Percentiles rank a stretch among this genome's conserved stretches.
phyloP scores from a whole-genome alignment of 371 early-diverging fungal genomes.

The Rhizomucor miehei region DNA sequence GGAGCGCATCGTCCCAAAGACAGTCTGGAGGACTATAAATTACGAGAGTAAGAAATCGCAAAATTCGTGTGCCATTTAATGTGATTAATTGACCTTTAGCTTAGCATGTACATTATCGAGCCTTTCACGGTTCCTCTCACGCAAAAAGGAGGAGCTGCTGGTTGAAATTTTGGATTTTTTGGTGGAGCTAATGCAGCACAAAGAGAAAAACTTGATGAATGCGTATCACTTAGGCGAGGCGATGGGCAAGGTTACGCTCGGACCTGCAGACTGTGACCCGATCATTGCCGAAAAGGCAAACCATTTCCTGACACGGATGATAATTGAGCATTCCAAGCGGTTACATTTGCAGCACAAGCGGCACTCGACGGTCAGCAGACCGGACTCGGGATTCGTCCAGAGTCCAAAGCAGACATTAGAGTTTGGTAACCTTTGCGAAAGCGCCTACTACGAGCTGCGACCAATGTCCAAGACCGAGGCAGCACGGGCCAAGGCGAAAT shows the following conservation, averaged over 20 bases:
- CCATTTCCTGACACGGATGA: slow-evolving; percentile 43
- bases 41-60: slow-evolving; percentile 37
- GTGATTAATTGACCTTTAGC: not conserved
- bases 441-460: slow-evolving; percentile 9
- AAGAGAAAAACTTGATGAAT: slow-evolving; percentile 36
- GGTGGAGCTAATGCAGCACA: slow-evolving; percentile 38
- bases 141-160: slow-evolving; percentile 27
- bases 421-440: not conserved
- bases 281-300: slow-evolving; percentile 43
- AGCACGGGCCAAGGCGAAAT: slow-evolving; percentile 36
- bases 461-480: slow-evolving; percentile 33
- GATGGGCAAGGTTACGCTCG: slow-evolving; percentile 44
- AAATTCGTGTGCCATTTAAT: not conserved
- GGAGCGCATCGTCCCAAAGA: slow-evolving; percentile 44
- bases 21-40: slow-evolving; percentile 41
- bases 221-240: slow-evolving; percentile 45
- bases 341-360: slow-evolving; percentile 11
- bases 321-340: slow-evolving; percentile 41
- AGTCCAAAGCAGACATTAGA: not conserved
- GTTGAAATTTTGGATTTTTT: slow-evolving; percentile 42
- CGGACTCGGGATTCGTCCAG: slow-evolving; percentile 23
- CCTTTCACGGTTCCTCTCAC: slow-evolving; percentile 24
- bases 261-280: slow-evolving; percentile 38
- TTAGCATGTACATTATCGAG: slow-evolving; percentile 37
- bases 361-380: slow-evolving; percentile 13